Evolutionary conservation across 257 asterid species (phyloP), one percentile per base, ranked within the genome.

Genomic region (Lithospermum erythrorhizon): DNA sequence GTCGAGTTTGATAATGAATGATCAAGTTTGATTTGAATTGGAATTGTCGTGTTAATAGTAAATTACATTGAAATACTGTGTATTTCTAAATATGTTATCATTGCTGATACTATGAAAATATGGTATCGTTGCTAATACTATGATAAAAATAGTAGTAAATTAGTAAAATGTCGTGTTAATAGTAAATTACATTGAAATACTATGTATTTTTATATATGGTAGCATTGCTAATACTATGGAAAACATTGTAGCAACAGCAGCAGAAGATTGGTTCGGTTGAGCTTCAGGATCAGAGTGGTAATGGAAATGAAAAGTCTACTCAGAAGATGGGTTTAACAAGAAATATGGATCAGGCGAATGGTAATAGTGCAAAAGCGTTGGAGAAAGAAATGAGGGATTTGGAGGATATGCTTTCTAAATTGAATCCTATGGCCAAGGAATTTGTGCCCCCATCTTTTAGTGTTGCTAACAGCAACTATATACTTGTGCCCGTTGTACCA

Each of bases 381-480:
- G 78, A 77, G 73, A 76, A 65, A 67, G 83, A 78, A 64, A 81
- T 83, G 68, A 70, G 71, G 70, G 87, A 80, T 67, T 69, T 81
- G 74, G 84, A 72, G 67, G 91, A 81, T n/a, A 79, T 79, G 75
- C 73, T 81, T 58, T 81, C 87, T 1, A 83, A 83, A 68, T 62
- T 83, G 59, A 83, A 83, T 64, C 90, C 90, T 47, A 78, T 78
- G 90, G 90, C 90, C 45, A 74, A 74, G 67, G 90, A 83, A 68
- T 83, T 83, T 62, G 87, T 83, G 65, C 90, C 90, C 0, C 80
- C 81, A 1, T 78, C 89, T 0, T 65, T 75, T 13, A 45, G 68
- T 21, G 63, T 45, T 61, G 52, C 74, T 22, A 64, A 55, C 62
- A 59, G 32, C 52, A 61, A 56, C 53, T 63, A 32, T 20, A 13